Base-by-base conservation (phyloP, 148 eudicot species). In the Cornus florida region DNA sequence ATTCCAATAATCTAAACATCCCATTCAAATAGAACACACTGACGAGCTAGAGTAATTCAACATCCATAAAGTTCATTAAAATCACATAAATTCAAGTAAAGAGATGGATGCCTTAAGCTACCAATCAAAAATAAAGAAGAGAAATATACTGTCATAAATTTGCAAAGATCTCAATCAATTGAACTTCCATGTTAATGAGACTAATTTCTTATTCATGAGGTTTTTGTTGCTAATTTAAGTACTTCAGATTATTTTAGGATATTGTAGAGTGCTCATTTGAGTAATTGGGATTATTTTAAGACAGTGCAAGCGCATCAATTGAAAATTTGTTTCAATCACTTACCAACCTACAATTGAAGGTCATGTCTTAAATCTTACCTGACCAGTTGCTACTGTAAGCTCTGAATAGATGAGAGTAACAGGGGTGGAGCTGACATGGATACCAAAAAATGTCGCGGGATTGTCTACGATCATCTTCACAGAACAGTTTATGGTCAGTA, bases 391-490 rank as follows among this genome's bases (percentile, higher is more conserved):
- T 76, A 94, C 75, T 43, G 78, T 66, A 77, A 92, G 82, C 10
- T 86, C 75, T 11, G 85, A 89, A 76, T 87, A 92, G 68, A 81
- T 50, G 14, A 94, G 95, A 43, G 71, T 41, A 69, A 91, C 72
- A 23, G 87, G 32, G 0, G 82, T 83, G 71, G 86, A 79, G 74
- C 84, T 85, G 75, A 94, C 83, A 75, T 92, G 91, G 68, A 94
- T 88, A 73, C 98, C 97, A 35, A 88, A 94, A 79, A 92, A 91
- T 2, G 89, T 84, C 48, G 97, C 95, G 9, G 95, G 90, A 66
- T 94, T 94, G 50, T 84, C 74, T 28, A 92, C 84, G 22, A 67
- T 72, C 87, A 94, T 83, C 64, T 56, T 86, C 70, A 89, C 67
- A 1, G 90, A 76, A 76, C 90, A 84, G 59, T 91, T 91, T 16